Base-by-base conservation (phyloP, 306 rosid genomes). In the Corylus heterophylla region DNA sequence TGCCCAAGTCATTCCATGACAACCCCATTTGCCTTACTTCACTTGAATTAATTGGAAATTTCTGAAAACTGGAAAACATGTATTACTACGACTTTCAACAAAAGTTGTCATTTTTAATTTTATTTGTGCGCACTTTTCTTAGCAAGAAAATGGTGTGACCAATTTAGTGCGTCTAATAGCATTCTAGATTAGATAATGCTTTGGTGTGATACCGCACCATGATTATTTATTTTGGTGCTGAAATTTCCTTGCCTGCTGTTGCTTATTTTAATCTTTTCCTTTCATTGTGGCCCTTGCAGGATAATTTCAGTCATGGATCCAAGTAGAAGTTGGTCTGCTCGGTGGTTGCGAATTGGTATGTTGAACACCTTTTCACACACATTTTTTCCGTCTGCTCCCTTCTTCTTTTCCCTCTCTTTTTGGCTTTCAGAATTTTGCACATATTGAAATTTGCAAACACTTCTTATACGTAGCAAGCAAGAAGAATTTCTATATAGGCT, bases 261-360 rank as follows among this genome's bases (percentile, higher is more conserved):
- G 71, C 71, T 29, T 58, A 55, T 71, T 10, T 35, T 39, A 1
- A 8, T 78, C 5, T 0, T 69, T 54, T 72, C 56, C 54, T 67
- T 76, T 49, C n/a, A 22, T 76, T 52, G 16, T 6, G 37, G 8
- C 71, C 76, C 2, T 54, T 48, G 25, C 84, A 94, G 98, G 73
- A 84, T 92, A 76, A 92, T 95, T 70, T 90, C 98, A 7, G 97
- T 95, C 35, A 95, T 92, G 98, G 98, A 95, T 85, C 98, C 98
- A 12, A 42, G 83, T 61, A 85, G 92, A 81, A 95, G 98, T 48
- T 95, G 98, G 98, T 94, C 98, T 66, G 97, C 97, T 10, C 92
- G 95, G 49, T 92, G 98, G 98, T 80, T 95, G 80, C 89, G 98
- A 78, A 91, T 92, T 54, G 97, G 98, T 94, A 90, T 48, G 59